Conservation (phyloP, 768 basidiomycete species). For the Macrolepiota fuliginosa region DNA sequence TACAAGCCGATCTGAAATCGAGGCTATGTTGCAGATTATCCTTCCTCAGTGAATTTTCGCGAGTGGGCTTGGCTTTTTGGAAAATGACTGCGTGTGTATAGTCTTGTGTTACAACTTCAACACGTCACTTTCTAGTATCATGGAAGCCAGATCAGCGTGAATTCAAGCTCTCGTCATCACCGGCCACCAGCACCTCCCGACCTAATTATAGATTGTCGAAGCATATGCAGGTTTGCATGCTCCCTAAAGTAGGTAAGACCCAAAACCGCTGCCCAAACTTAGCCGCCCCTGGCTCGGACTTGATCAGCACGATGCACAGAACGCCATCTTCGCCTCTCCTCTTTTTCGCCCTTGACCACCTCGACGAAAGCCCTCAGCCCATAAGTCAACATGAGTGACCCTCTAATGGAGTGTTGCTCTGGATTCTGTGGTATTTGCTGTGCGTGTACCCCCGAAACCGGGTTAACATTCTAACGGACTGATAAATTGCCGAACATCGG, state of each 20-base stretch:
- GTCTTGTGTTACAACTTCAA: too few relatives aligned
- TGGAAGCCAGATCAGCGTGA: neutral
- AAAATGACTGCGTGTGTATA: neutral
- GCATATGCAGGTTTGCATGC: neutral
- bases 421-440: slow-evolving; percentile 28
- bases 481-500: neutral
- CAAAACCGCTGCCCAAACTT: neutral
- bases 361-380: neutral
- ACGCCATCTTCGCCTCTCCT: neutral
- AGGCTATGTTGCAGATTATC: slow-evolving; percentile 5
- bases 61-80: neutral
- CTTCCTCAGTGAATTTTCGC: slow-evolving; percentile 13
- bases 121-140: neutral
- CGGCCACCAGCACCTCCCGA: neutral
- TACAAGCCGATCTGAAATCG: slow-evolving; percentile 14
- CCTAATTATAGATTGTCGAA: neutral
- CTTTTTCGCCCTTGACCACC: slow-evolving; percentile 1
- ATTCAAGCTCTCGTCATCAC: neutral
- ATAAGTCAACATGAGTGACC: neutral
- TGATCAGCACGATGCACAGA: neutral
- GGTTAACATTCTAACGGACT: neutral
- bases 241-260: neutral
- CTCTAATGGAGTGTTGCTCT: slow-evolving; percentile 12
- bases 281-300: too few relatives aligned
- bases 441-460: slow-evolving; percentile 13